phyloP scores from a whole-genome alignment of 2,329 filamentous ascomycete genomes.

The Pseudogymnoascus sp. region DNA sequence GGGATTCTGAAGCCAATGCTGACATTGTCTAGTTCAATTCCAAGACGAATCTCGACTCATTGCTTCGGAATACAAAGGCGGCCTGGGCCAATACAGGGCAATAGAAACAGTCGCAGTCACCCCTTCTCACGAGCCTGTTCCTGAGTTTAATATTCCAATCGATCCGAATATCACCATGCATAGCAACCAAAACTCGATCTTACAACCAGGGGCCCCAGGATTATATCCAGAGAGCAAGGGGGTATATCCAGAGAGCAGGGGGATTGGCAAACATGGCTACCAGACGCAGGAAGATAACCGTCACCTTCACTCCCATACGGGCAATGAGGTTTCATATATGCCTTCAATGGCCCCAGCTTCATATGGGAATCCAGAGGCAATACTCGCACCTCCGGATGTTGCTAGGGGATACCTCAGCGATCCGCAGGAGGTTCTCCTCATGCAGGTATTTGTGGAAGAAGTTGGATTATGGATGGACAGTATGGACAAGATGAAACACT shows the following conservation, averaged over 20 bases:
- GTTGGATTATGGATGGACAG: slow-evolving; percentile 93
- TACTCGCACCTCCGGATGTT: slow-evolving; percentile 35
- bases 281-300: slow-evolving; percentile 20
- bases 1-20: neutral
- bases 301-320: slow-evolving; percentile 27
- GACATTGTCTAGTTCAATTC: slow-evolving; percentile 54
- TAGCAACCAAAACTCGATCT: slow-evolving; percentile 23
- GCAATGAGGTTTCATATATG: slow-evolving; percentile 27
- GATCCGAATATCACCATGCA: slow-evolving; percentile 14
- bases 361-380: slow-evolving; percentile 28
- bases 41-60: slow-evolving; percentile 84
- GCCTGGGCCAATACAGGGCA: slow-evolving; percentile 57
- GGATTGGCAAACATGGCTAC: slow-evolving; percentile 22
- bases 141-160: slow-evolving; percentile 20
- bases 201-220: slow-evolving; percentile 18
- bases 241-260: slow-evolving; percentile 21
- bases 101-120: slow-evolving; percentile 32
- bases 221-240: slow-evolving; percentile 22
- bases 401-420: slow-evolving; percentile 59
- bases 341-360: slow-evolving; percentile 34
- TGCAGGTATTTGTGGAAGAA: slow-evolving; percentile 88
- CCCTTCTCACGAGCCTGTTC: slow-evolving; percentile 23
- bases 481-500: slow-evolving; percentile 79
- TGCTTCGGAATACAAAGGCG: slow-evolving; percentile 82
- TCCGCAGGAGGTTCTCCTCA: slow-evolving; percentile 74